Conservation (phyloP, 768 basidiomycete species). For the Psilocybe tampanensis region DNA sequence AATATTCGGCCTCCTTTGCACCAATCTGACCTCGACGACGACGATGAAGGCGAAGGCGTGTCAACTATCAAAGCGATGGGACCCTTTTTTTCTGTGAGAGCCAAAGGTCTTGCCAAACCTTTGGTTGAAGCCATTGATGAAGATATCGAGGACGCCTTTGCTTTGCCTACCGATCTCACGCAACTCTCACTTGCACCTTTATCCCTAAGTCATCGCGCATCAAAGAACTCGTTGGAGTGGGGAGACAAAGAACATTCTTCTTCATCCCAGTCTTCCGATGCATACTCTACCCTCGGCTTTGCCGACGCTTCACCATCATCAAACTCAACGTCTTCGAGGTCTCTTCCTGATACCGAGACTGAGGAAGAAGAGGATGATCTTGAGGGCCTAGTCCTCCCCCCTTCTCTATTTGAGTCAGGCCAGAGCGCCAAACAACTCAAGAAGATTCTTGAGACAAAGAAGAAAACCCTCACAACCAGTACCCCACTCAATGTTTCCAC, state of each 20-base stretch:
- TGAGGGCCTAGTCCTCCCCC: slow-evolving; percentile 80
- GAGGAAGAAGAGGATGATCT: slow-evolving; percentile 77
- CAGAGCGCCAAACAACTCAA: slow-evolving; percentile 54
- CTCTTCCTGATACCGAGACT: slow-evolving; percentile 72
- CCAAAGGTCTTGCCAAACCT: slow-evolving; percentile 38
- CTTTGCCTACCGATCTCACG: slow-evolving; percentile 78
- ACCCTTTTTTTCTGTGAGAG: slow-evolving; percentile 31
- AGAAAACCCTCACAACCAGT: slow-evolving; percentile 47
- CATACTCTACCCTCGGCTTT: slow-evolving; percentile 80
- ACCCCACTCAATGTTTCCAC: slow-evolving; percentile 48
- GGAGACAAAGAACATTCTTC: slow-evolving; percentile 81
- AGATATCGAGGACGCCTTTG: slow-evolving; percentile 84
- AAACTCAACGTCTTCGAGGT: slow-evolving; percentile 67
- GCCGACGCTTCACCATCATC: slow-evolving; percentile 73
- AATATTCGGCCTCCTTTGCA: slow-evolving; percentile 69
- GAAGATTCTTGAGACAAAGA: slow-evolving; percentile 55
- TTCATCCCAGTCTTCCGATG: slow-evolving; percentile 87
- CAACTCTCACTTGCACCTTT: slow-evolving; percentile 81
- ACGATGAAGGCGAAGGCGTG: slow-evolving; percentile 73
- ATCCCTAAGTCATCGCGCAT: slow-evolving; percentile 74
- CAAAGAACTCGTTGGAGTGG: slow-evolving; percentile 87
- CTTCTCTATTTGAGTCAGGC: slow-evolving; percentile 73
- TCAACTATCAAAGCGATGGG: slow-evolving; percentile 81
- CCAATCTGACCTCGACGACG: slow-evolving; percentile 52
- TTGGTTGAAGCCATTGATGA: slow-evolving; percentile 55